Percentiles rank a stretch among this genome's conserved stretches.
Evolutionary conservation across 768 basidiomycete genomes (phyloP).

Genomic region (Collybia nuda): DNA sequence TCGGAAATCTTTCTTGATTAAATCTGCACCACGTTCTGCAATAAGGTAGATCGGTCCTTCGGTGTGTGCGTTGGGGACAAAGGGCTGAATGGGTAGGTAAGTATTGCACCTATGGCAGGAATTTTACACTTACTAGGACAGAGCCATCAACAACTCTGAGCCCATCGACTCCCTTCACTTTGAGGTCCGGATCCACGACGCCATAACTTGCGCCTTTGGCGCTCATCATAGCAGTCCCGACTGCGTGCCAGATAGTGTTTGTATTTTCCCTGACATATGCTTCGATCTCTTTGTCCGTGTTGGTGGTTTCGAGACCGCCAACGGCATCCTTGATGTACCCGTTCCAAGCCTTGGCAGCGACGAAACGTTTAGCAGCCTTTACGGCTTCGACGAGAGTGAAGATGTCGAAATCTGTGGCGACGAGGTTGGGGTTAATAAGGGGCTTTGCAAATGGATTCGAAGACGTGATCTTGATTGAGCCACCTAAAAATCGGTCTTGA

Average conservation of each 20-base stretch:
- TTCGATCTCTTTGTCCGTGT: slow-evolving; percentile 9
- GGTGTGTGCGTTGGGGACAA: slow-evolving; percentile 10
- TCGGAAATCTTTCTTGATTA: slow-evolving; percentile 2
- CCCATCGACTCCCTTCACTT: slow-evolving; percentile 23
- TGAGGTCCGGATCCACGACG: slow-evolving; percentile 26
- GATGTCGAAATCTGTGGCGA: slow-evolving; percentile 21
- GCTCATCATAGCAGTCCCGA: slow-evolving; percentile 22
- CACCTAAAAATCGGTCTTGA: neutral
- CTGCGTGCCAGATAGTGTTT: slow-evolving; percentile 14
- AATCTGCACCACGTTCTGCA: slow-evolving; percentile 11
- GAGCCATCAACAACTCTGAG: slow-evolving; percentile 28
- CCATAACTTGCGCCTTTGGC: slow-evolving; percentile 15
- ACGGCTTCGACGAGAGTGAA: slow-evolving; percentile 20
- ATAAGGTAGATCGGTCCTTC: slow-evolving; percentile 11
- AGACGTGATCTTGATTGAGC: neutral
- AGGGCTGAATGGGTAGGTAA: slow-evolving; percentile 5
- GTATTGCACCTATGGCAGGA: neutral
- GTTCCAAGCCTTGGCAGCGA: slow-evolving; percentile 21
- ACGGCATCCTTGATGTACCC: slow-evolving; percentile 19
- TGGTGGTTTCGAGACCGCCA: slow-evolving; percentile 7
- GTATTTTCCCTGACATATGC: slow-evolving; percentile 9
- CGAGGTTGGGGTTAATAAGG: slow-evolving; percentile 44
- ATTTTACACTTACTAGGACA: slow-evolving; percentile 17
- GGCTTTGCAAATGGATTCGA: slow-evolving; percentile 22
- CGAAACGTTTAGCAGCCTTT: slow-evolving; percentile 20